Evolutionary conservation across 352 stramenopile species (phyloP).

Genomic region (Phytopythium cucurbitacearum): DNA sequence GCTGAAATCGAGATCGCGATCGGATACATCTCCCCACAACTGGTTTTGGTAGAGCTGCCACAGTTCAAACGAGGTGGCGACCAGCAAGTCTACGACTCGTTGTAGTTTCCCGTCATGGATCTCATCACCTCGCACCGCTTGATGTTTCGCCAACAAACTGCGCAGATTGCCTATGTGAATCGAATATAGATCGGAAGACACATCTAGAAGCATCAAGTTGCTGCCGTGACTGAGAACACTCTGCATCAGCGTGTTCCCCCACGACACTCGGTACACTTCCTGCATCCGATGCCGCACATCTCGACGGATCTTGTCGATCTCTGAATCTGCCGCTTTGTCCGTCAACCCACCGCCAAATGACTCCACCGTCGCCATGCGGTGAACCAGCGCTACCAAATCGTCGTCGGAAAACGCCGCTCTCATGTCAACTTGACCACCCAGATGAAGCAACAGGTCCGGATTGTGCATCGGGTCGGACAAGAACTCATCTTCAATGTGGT

Average conservation of each 20-base stretch:
- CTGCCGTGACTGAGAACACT: conserved; percentile 37
- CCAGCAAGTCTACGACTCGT: conserved; percentile 22
- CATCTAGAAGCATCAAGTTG: conserved; percentile 70
- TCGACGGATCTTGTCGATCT: conserved; percentile 13
- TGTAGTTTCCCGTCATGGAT: conserved; percentile 18
- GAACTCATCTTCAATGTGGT: conserved; percentile 39
- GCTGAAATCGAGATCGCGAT: conserved; percentile 45
- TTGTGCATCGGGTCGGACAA: conserved; percentile 50
- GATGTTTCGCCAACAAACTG: conserved; percentile 2
- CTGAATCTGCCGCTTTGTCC: conserved; percentile 12
- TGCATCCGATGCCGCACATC: conserved; percentile 55
- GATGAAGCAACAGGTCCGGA: conserved; percentile 46
- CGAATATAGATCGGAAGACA: conserved; percentile 60
- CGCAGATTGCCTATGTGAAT: conserved; percentile 15
- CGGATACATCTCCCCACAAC: conserved; percentile 56
- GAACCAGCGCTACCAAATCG: conserved; percentile 30
- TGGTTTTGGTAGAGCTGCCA: conserved; percentile 84
- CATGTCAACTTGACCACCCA: conserved; percentile 64
- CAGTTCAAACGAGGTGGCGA: conserved; percentile 45
- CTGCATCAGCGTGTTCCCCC: conserved; percentile 47
- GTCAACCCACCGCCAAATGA: conserved; percentile 5
- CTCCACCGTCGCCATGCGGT: conserved; percentile 8
- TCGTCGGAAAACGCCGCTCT: conserved; percentile 30
- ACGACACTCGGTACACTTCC: conserved; percentile 62
- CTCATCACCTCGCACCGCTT: neutral